Percentiles rank a stretch among this genome's conserved stretches.
These are phyloP conservation scores for Petrea volubilis DNA, from an alignment of 257 asterid species.

Conservation along the genomic window DNA sequence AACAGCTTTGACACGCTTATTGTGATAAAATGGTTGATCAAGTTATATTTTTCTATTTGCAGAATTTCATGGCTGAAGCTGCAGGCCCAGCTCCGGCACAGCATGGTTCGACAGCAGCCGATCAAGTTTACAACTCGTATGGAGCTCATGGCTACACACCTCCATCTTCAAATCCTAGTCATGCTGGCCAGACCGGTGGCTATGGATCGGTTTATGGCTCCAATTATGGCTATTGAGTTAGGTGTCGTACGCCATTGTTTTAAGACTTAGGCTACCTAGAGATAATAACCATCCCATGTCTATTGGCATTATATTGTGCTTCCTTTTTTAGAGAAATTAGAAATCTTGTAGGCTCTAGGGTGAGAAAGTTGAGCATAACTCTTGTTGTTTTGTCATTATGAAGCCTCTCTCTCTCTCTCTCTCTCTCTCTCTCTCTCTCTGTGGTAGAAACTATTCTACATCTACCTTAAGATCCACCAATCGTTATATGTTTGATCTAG, in stretches of 20 bases:
- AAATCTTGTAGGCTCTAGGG: slow-evolving; percentile 3
- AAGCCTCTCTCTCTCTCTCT: too few species aligned
- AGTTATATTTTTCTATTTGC: slow-evolving; percentile 22
- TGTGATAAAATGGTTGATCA: background rate
- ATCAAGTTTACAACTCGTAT: slow-evolving; percentile 64
- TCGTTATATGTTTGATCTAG: background rate
- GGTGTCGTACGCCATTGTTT: background rate
- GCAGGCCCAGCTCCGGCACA: slow-evolving; percentile 56
- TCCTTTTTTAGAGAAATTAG: slow-evolving; percentile 9
- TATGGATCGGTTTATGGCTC: slow-evolving; percentile 72
- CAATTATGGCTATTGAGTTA: slow-evolving; percentile 70
- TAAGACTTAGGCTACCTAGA: slow-evolving; percentile 2
- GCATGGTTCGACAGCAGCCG: slow-evolving; percentile 50
- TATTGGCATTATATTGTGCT: slow-evolving; percentile 22
- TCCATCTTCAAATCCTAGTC: slow-evolving; percentile 56
- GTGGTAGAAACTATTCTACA: background rate
- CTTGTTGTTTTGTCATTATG: background rate
- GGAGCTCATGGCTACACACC: slow-evolving; percentile 58
- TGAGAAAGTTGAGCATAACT: background rate
- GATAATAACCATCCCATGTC: slow-evolving; percentile 4
- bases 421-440: slow-evolving; percentile 9
- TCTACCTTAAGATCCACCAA: background rate
- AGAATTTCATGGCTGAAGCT: slow-evolving; percentile 88
- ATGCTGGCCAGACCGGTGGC: slow-evolving; percentile 62
- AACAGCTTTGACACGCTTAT: background rate